A percentile compares a stretch with the other conserved stretches of the same genome.
Conservation (phyloP, 192 early-diverging fungal species). For the Thamnidium elegans region DNA sequence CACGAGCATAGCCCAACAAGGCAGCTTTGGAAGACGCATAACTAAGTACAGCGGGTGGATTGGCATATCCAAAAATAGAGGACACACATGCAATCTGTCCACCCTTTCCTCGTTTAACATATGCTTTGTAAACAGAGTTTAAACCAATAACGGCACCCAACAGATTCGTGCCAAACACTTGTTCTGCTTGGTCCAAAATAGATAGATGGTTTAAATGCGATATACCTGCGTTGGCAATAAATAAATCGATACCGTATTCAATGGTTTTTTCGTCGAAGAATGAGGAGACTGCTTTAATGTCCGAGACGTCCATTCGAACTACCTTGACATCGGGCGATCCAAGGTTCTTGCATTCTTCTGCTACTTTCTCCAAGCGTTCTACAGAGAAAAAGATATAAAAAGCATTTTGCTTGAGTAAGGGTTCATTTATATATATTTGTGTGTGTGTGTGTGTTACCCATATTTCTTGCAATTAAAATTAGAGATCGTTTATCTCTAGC, state of each 20-base stretch:
- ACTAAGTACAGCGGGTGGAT: slow-evolving; percentile 3
- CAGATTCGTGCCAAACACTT: background rate
- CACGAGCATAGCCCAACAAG: slow-evolving; percentile 21
- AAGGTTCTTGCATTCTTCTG: slow-evolving; percentile 4
- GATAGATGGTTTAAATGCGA: background rate
- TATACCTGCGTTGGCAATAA: slow-evolving; percentile 34
- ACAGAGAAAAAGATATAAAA: background rate
- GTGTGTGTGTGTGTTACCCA: background rate
- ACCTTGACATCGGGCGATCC: slow-evolving; percentile 18
- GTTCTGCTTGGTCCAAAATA: background rate
- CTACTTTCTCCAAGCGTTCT: slow-evolving; percentile 14
- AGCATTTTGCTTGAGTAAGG: background rate
- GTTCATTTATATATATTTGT: too few relatives aligned
- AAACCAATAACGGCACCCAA: slow-evolving; percentile 21
- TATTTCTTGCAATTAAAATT: slow-evolving; percentile 15
- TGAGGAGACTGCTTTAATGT: slow-evolving; percentile 8
- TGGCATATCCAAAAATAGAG: slow-evolving; percentile 19
- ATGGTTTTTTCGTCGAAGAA: slow-evolving; percentile 22
- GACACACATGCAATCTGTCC: slow-evolving; percentile 32
- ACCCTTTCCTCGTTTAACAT: slow-evolving; percentile 6
- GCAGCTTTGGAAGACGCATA: slow-evolving; percentile 24
- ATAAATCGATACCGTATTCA: slow-evolving; percentile 22
- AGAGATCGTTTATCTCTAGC: slow-evolving; percentile 5
- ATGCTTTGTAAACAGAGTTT: slow-evolving; percentile 25
- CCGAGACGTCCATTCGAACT: slow-evolving; percentile 18